Base-by-base conservation (phyloP, 2,329 filamentous ascomycete genomes). In the Mariannaea sp. region DNA sequence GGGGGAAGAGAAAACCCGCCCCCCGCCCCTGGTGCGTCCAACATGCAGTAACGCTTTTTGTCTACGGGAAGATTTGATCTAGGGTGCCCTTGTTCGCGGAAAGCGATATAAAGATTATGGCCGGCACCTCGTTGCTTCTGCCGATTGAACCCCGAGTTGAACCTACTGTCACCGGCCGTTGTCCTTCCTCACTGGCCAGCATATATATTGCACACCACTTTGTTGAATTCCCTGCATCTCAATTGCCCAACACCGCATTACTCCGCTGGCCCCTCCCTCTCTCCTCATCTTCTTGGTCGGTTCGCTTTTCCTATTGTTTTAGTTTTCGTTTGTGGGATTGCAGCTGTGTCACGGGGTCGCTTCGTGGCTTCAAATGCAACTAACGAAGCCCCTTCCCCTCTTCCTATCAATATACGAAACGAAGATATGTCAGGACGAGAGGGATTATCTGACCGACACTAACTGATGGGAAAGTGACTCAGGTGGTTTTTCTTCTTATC, bases 61-160 rank as follows among this genome's bases (percentile, higher is more conserved):
- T 20, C 22, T 36, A 32, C 29, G 33, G 19, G 20, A 32, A 29
- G 12, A 29, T 42, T 49, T 27, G 22, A 22, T n/a, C 14, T 17
- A 6, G 29, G 9, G 14, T n/a, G 27, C 27, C 45, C 35, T 45
- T 41, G 51, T 49, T 40, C 51, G 51, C 45, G 40, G 41, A 33
- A 49, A 45, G 51, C 51, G 45, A 54, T 54, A 54, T 54, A 54
- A 49, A 54, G 45, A 54, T 54, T 41, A 26, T 7, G 19, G 3
- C 40, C 27, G 40, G 40, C 49, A 38, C 39, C 33, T 41, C 36
- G 36, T 40, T 14, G 35, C 24, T 10, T 12, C 8, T 26, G 14
- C 24, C 33, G 30, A 30, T 32, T 39, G 33, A 20, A 39, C 26
- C 27, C 33, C 26, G 39, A 48, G 40, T 40, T 22, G 13, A 27